phyloP scores from a whole-genome alignment of 352 stramenopile species.

The Pythium chondricola region DNA sequence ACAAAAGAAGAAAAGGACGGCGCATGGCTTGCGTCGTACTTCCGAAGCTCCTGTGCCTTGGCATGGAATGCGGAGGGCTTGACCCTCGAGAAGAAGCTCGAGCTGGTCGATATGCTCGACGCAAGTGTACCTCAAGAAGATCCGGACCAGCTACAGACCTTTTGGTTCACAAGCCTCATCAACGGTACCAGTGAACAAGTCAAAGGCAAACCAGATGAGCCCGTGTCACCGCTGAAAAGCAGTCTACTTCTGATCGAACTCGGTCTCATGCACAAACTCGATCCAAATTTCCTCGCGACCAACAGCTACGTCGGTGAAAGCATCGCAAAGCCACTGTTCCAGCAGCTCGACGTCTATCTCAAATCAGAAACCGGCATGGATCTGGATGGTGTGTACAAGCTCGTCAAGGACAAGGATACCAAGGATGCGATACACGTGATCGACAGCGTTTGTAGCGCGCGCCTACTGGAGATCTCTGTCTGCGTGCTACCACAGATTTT shows the following conservation, averaged over 20 bases:
- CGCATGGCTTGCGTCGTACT: constrained; percentile 6
- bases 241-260: constrained; percentile 5
- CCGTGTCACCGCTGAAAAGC: not conserved
- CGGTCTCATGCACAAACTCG: constrained; percentile 5
- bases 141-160: not conserved
- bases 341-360: not conserved
- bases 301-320: constrained; percentile 5
- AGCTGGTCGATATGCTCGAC: not conserved
- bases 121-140: not conserved
- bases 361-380: constrained; percentile 4
- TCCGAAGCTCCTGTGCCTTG: constrained; percentile 5
- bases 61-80: constrained; percentile 1
- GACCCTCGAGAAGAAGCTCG: constrained; percentile 1
- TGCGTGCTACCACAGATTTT: constrained; percentile 12
- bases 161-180: constrained; percentile 1
- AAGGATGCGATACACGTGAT: constrained; percentile 2
- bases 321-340: constrained; percentile 7
- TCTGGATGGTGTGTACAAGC: constrained; percentile 1
- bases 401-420: not conserved
- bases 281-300: constrained; percentile 4
- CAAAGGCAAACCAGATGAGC: not conserved
- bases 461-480: constrained; percentile 1
- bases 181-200: not conserved
- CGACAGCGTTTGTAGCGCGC: not conserved
- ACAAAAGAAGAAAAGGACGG: not conserved